Percentiles rank a stretch among this genome's conserved stretches.
phyloP scores from a whole-genome alignment of 192 early-diverging fungal genomes.

The Mortierella claussenii region DNA sequence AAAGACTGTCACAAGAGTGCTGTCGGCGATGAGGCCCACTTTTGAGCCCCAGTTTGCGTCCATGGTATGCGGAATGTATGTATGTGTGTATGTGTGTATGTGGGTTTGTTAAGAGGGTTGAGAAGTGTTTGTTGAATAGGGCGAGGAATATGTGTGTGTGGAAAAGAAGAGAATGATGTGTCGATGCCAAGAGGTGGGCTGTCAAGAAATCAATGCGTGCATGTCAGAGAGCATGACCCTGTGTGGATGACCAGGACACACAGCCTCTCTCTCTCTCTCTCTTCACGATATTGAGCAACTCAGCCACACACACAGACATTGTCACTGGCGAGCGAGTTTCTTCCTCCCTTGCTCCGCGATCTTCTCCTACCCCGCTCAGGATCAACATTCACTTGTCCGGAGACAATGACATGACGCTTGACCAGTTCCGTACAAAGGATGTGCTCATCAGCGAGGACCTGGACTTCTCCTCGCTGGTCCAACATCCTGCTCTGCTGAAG shows the following conservation, averaged over 20 bases:
- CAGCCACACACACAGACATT: too few relatives aligned
- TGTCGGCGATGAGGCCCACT: constrained; percentile 65
- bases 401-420: constrained; percentile 36
- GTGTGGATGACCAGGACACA: not conserved
- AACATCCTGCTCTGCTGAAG: constrained; percentile 51
- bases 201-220: too few relatives aligned
- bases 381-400: too few relatives aligned
- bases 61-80: constrained; percentile 3
- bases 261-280: too few relatives aligned
- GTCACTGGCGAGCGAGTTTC: too few relatives aligned
- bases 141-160: not conserved
- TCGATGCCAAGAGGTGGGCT: not conserved
- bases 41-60: constrained; percentile 53
- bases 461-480: constrained; percentile 60
- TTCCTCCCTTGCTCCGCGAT: too few relatives aligned
- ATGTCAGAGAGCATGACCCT: not conserved
- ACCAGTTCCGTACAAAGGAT: constrained; percentile 55
- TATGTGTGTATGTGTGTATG: not conserved
- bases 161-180: not conserved
- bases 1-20: constrained; percentile 62
- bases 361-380: too few relatives aligned
- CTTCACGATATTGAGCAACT: too few relatives aligned
- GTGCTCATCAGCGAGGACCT: constrained; percentile 66
- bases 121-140: too few relatives aligned
- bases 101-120: too few relatives aligned